phyloP scores from a whole-genome alignment of 2,329 filamentous ascomycete species.

The Pezicula neosporulosa region DNA sequence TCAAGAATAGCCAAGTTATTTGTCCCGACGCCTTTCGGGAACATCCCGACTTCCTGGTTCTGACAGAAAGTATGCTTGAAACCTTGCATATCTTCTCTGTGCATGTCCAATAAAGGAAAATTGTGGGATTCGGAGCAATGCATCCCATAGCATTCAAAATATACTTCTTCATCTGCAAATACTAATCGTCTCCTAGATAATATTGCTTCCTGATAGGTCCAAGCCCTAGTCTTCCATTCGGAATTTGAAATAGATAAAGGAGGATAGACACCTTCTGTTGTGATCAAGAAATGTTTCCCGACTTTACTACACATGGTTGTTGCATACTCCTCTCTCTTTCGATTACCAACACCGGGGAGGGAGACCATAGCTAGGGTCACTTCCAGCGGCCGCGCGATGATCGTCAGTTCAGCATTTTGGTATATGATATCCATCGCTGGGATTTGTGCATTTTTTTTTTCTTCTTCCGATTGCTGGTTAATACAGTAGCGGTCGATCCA shows the following conservation, averaged over 20 bases:
- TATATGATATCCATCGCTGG: slow-evolving; percentile 24
- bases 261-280: not conserved
- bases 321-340: slow-evolving; percentile 5
- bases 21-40: slow-evolving; percentile 1
- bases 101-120: not conserved
- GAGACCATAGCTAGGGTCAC: slow-evolving; percentile 14
- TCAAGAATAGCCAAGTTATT: not conserved
- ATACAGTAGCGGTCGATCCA: slow-evolving; percentile 31
- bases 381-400: slow-evolving; percentile 19
- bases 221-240: slow-evolving; percentile 24
- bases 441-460: slow-evolving; percentile 5
- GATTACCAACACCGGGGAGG: slow-evolving; percentile 15
- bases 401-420: slow-evolving; percentile 15
- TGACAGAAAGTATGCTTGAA: slow-evolving; percentile 1
- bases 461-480: slow-evolving; percentile 11
- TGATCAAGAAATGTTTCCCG: slow-evolving; percentile 8
- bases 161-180: slow-evolving; percentile 28
- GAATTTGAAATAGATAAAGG: not conserved
- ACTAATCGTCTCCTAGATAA: slow-evolving; percentile 26
- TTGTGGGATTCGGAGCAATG: slow-evolving; percentile 10
- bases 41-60: slow-evolving; percentile 1
- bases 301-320: slow-evolving; percentile 3
- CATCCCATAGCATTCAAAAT: slow-evolving; percentile 21
- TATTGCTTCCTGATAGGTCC: slow-evolving; percentile 33
- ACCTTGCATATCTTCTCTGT: slow-evolving; percentile 3